phyloP scores from a whole-genome alignment of 2,329 filamentous ascomycete species.

The Fusarium abutilonis region DNA sequence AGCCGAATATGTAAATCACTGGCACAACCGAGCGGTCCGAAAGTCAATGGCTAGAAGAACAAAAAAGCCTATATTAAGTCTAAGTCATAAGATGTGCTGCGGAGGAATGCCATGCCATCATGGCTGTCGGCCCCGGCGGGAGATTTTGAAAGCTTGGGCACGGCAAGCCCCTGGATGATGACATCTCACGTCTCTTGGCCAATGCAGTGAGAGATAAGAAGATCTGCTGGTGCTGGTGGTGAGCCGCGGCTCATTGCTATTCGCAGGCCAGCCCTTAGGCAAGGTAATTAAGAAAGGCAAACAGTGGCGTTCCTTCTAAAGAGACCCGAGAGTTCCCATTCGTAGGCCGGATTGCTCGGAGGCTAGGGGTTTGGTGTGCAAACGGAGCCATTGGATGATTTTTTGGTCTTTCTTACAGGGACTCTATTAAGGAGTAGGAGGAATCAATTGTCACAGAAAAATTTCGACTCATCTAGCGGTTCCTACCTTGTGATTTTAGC shows the following conservation, averaged over 20 bases:
- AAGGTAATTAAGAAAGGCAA: conserved; percentile 7
- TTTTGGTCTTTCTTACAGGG: conserved; percentile 6
- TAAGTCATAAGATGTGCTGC: not conserved
- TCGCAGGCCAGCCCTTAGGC: conserved; percentile 3
- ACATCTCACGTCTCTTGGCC: conserved; percentile 29
- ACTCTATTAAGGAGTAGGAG: conserved; percentile 21
- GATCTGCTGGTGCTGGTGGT: conserved; percentile 31
- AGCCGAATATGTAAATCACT: no score
- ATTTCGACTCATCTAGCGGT: conserved; percentile 9
- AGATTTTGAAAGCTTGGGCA: conserved; percentile 27
- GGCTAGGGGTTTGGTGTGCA: conserved; percentile 19
- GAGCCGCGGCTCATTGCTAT: conserved; percentile 19
- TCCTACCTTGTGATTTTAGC: conserved; percentile 2
- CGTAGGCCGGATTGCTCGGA: conserved; percentile 45
- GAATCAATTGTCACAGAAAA: conserved; percentile 3
- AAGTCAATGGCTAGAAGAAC: not conserved
- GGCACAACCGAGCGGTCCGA: not conserved
- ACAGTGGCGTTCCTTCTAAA: conserved; percentile 25
- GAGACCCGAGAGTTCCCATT: conserved; percentile 43
- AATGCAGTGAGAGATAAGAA: conserved; percentile 16
- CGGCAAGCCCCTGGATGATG: conserved; percentile 37
- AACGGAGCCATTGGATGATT: conserved; percentile 18
- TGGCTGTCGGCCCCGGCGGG: conserved; percentile 31
- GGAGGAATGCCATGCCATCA: conserved; percentile 31
- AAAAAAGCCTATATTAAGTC: not conserved